Evolutionary conservation across 2,329 filamentous ascomycete genomes (phyloP).

Genomic region (Diplodia scrobiculata): DNA sequence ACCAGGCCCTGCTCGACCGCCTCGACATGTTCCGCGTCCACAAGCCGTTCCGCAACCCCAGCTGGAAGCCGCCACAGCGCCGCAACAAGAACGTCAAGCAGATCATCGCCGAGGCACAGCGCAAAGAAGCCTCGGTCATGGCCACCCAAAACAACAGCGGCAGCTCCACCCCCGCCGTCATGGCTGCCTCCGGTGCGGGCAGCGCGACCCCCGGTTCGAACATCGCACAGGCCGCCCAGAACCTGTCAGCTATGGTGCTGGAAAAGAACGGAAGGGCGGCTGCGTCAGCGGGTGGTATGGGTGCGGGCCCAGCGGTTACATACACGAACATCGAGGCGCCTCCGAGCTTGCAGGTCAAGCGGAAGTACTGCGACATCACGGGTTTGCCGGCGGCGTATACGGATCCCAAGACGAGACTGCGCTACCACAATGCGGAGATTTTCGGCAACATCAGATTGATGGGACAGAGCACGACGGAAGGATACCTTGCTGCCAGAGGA

Average conservation of each 20-base stretch:
- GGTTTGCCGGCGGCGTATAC: slow-evolving; percentile 88
- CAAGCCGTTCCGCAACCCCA: slow-evolving; percentile 85
- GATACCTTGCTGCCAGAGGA: slow-evolving; percentile 83
- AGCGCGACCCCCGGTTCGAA: slow-evolving; percentile 62
- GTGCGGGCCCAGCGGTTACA: slow-evolving; percentile 67
- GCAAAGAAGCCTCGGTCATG: slow-evolving; percentile 84
- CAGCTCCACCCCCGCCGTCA: slow-evolving; percentile 63
- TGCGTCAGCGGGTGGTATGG: background rate
- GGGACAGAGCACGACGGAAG: slow-evolving; percentile 80
- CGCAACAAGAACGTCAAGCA: slow-evolving; percentile 99
- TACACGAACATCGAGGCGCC: slow-evolving; percentile 98
- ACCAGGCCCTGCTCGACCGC: slow-evolving; percentile 82
- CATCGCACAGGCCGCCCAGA: slow-evolving; percentile 85
- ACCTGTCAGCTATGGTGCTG: slow-evolving; percentile 81
- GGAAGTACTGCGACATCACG: slow-evolving; percentile 94
- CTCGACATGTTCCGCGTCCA: slow-evolving; percentile 86
- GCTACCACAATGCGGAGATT: slow-evolving; percentile 91
- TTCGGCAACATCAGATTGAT: slow-evolving; percentile 80
- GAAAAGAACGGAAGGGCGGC: slow-evolving; percentile 66
- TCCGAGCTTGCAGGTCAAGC: slow-evolving; percentile 75
- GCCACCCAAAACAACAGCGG: slow-evolving; percentile 83
- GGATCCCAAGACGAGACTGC: slow-evolving; percentile 89
- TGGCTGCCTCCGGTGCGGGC: slow-evolving; percentile 31
- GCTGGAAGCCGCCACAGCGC: slow-evolving; percentile 90
- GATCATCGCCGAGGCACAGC: slow-evolving; percentile 83